Percentiles rank a stretch among this genome's conserved stretches.
Conservation (phyloP, 768 basidiomycete species). For the Russula lepida region DNA sequence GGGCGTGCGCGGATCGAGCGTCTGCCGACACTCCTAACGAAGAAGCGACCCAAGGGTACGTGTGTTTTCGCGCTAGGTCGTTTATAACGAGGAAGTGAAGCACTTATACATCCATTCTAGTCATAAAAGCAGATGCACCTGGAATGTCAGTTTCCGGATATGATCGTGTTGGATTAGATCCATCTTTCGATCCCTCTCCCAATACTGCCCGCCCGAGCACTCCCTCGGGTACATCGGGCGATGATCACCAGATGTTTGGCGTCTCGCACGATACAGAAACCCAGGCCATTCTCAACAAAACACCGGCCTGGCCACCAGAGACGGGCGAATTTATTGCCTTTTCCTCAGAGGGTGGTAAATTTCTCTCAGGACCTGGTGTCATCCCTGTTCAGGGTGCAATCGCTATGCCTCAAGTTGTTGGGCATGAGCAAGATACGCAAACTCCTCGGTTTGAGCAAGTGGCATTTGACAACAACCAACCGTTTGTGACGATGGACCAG, state of each 20-base stretch:
- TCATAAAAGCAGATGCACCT: neutral
- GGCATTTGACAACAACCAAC: neutral
- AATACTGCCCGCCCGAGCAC: neutral
- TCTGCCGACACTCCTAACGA: constrained; percentile 39
- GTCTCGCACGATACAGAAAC: neutral
- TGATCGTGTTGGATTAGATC: neutral
- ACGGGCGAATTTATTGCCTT: neutral
- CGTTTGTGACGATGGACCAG: neutral
- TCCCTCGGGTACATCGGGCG: neutral
- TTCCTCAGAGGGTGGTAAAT: neutral
- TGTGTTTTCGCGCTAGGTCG: constrained; percentile 35
- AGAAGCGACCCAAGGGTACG: constrained; percentile 34
- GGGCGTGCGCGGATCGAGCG: constrained; percentile 44
- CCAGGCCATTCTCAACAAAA: neutral
- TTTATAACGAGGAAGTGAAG: constrained; percentile 5
- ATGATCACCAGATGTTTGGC: constrained; percentile 2
- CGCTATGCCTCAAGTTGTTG: neutral
- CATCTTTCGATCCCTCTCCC: neutral
- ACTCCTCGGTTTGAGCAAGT: neutral
- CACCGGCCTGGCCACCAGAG: neutral
- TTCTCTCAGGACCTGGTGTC: constrained; percentile 13
- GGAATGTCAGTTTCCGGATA: neutral
- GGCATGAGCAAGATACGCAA: neutral
- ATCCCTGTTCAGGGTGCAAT: constrained; percentile 1
- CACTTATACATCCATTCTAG: neutral